These are phyloP conservation scores for Groenewaldozyma tartarivorans DNA, from an alignment of 805 yeast genomes.

Conservation along the genomic window DNA sequence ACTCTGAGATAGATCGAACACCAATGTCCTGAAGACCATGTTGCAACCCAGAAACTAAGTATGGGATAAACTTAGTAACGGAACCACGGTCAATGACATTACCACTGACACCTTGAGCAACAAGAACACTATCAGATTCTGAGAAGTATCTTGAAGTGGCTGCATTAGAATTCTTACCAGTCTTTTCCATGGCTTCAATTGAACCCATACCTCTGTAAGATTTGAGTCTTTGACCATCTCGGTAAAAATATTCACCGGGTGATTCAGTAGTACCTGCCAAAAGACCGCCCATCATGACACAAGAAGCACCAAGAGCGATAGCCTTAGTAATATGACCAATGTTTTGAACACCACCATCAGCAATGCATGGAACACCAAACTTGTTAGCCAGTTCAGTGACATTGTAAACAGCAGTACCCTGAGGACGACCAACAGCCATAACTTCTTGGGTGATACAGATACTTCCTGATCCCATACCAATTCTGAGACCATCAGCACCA, in stretches of 20 bases:
- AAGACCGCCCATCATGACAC: conserved; percentile 99
- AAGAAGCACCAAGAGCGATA: conserved; percentile 89
- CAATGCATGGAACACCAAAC: conserved; percentile 97
- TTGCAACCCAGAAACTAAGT: conserved; percentile 89
- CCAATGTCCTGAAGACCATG: conserved; percentile 99
- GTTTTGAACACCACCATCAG: conserved; percentile 98
- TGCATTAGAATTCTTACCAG: conserved; percentile 84
- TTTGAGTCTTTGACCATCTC: conserved; percentile 97
- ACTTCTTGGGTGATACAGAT: conserved; percentile 99
- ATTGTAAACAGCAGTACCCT: conserved; percentile 95
- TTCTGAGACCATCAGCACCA: conserved; percentile 97
- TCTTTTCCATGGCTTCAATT: conserved; percentile 94
- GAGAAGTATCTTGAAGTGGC: conserved; percentile 97
- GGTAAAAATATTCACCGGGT: conserved; percentile 96
- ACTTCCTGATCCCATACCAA: conserved; percentile 99
- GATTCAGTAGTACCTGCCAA: conserved; percentile 97
- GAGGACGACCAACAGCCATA: conserved; percentile 99
- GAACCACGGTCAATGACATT: conserved; percentile 96
- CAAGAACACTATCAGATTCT: conserved; percentile 88
- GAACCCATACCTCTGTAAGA: conserved; percentile 99
- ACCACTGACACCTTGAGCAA: conserved; percentile 98
- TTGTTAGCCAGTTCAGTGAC: conserved; percentile 89
- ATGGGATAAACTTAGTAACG: conserved; percentile 85
- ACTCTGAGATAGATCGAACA: conserved; percentile 50
- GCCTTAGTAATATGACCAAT: conserved; percentile 98